Percentiles rank a stretch among this genome's conserved stretches.
Conservation (phyloP, 1,284 basidiomycete genomes). For the Polyporus tsugae region DNA sequence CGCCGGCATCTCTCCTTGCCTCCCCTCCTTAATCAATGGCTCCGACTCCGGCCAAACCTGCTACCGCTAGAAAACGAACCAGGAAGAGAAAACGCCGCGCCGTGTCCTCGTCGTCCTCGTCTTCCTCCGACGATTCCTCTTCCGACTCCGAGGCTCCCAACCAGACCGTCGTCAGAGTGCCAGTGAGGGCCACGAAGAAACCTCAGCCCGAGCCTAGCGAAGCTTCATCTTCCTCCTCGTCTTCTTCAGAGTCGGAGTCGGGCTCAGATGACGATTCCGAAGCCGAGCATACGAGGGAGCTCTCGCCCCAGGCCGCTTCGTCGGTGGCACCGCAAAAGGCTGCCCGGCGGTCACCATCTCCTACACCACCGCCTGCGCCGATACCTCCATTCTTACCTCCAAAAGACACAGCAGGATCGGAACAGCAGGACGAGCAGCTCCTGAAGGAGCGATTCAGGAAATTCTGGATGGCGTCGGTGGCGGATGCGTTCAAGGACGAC, state of each 20-base stretch:
- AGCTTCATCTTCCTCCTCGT: constrained; percentile 29
- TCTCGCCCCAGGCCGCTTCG: constrained; percentile 16
- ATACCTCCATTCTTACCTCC: constrained; percentile 61
- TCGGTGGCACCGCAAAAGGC: constrained; percentile 13
- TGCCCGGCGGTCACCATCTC: constrained; percentile 50
- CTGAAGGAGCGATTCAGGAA: constrained; percentile 73
- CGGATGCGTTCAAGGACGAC: constrained; percentile 81
- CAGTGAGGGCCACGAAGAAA: constrained; percentile 19
- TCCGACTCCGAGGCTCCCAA: constrained; percentile 35
- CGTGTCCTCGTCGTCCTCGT: constrained; percentile 46
- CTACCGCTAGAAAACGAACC: constrained; percentile 42
- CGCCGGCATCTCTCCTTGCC: constrained; percentile 9
- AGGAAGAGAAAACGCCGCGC: constrained; percentile 51
- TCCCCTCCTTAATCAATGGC: constrained; percentile 30
- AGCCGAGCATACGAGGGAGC: constrained; percentile 16
- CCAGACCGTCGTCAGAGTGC: constrained; percentile 26
- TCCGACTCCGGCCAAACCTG: constrained; percentile 30
- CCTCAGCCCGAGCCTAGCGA: constrained; percentile 19
- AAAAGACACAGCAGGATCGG: constrained; percentile 35
- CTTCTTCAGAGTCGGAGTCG: constrained; percentile 26
- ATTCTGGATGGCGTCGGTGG: constrained; percentile 84
- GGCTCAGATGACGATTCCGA: constrained; percentile 31
- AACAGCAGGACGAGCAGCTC: constrained; percentile 53
- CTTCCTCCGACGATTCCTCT: constrained; percentile 41
- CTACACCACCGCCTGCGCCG: constrained; percentile 57